Conservation (phyloP, 2,329 filamentous ascomycete genomes). For the Sporothrix humicola region DNA sequence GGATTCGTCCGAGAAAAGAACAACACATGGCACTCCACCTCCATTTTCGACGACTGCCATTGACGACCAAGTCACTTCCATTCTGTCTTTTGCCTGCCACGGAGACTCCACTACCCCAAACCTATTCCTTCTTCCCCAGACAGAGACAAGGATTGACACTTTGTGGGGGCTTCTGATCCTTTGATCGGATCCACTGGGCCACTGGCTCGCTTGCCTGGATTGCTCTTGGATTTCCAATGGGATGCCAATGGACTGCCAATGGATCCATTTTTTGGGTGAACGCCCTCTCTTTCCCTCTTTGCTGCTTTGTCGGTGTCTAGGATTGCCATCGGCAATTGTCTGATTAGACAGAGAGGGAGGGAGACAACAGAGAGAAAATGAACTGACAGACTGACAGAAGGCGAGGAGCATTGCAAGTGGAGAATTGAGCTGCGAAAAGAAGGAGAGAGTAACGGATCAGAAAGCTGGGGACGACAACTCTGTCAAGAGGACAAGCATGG, state of each 20-base stretch:
- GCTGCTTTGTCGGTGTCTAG: background rate
- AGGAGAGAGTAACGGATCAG: too few relatives aligned
- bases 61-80: too few relatives aligned
- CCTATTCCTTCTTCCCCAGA: background rate
- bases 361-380: background rate
- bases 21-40: constrained; percentile 14
- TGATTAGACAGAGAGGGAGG: constrained; percentile 30
- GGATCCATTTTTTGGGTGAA: background rate
- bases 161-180: background rate
- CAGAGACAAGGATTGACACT: too few relatives aligned
- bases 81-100: background rate
- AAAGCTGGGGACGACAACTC: background rate
- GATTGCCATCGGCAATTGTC: constrained; percentile 34
- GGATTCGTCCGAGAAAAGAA: constrained; percentile 9
- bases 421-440: too few relatives aligned
- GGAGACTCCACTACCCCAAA: constrained; percentile 3
- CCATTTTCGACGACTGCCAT: too few relatives aligned
- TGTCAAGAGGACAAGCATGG: background rate
- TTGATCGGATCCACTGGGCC: background rate
- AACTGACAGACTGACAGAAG: too few relatives aligned
- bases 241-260: too few relatives aligned
- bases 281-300: background rate
- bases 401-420: background rate
- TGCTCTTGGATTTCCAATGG: background rate
- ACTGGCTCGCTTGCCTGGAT: background rate